Percentiles rank a stretch among this genome's conserved stretches.
These are phyloP conservation scores for Pleochaeta shiraiana DNA, from an alignment of 2,329 filamentous ascomycete genomes.

Conservation along the genomic window DNA sequence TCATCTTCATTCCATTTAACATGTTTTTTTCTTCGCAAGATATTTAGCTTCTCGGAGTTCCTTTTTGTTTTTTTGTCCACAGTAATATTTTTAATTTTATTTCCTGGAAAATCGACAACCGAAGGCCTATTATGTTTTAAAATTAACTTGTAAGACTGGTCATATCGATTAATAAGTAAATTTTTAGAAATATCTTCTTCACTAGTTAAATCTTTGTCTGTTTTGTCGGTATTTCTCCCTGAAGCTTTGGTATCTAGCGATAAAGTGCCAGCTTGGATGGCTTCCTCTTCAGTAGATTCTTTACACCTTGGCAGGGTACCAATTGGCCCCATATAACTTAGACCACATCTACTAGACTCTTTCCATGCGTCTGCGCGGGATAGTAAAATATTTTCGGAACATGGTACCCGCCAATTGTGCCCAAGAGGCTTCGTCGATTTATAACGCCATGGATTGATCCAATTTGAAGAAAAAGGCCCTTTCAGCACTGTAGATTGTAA, in stretches of 20 bases:
- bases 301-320: constrained; percentile 12
- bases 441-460: constrained; percentile 31
- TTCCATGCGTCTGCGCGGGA: constrained; percentile 11
- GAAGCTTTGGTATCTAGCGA: constrained; percentile 5
- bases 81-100: too few relatives aligned
- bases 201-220: too few relatives aligned
- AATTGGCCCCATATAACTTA: constrained; percentile 9
- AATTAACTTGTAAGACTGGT: too few relatives aligned
- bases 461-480: constrained; percentile 36
- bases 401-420: constrained; percentile 11
- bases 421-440: constrained; percentile 8
- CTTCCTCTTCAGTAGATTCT: constrained; percentile 8
- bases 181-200: too few relatives aligned
- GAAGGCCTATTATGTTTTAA: too few relatives aligned
- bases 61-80: too few relatives aligned
- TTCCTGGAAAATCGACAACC: too few relatives aligned
- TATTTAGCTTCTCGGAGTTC: too few relatives aligned
- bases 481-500: constrained; percentile 37
- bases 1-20: too few relatives aligned
- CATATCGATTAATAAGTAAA: too few relatives aligned
- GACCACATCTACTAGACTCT: constrained; percentile 10
- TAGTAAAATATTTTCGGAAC: constrained; percentile 12
- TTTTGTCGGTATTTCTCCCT: too few relatives aligned
- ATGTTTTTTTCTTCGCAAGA: too few relatives aligned
- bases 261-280: neutral